These are phyloP conservation scores for Pseudogymnoascus sp. DNA, from an alignment of 2,329 filamentous ascomycete species.

Conservation along the genomic window DNA sequence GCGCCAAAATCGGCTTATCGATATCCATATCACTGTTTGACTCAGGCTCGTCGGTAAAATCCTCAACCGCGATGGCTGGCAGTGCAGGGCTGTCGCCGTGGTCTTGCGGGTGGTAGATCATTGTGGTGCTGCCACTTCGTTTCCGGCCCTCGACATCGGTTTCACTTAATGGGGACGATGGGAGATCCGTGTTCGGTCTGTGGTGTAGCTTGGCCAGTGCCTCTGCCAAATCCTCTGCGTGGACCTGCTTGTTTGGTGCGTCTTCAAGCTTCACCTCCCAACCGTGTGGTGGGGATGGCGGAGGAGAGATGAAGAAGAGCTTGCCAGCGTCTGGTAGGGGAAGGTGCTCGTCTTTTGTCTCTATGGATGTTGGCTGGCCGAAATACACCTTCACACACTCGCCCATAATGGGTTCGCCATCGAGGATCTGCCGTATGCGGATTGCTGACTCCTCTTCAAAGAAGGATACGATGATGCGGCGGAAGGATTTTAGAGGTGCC, in stretches of 20 bases:
- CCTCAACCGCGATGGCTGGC: constrained; percentile 60
- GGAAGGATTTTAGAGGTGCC: constrained; percentile 74
- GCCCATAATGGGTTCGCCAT: constrained; percentile 67
- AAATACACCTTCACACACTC: constrained; percentile 63
- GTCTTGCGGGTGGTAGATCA: constrained; percentile 58
- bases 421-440: constrained; percentile 63
- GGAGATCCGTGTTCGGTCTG: constrained; percentile 28
- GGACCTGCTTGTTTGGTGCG: constrained; percentile 62
- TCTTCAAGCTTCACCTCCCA: constrained; percentile 64
- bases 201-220: constrained; percentile 57
- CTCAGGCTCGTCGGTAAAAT: constrained; percentile 52
- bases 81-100: constrained; percentile 48
- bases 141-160: constrained; percentile 25
- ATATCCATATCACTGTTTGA: constrained; percentile 36
- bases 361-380: constrained; percentile 53
- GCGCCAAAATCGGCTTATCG: constrained; percentile 46
- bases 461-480: constrained; percentile 75
- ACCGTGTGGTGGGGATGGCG: constrained; percentile 59
- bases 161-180: constrained; percentile 37
- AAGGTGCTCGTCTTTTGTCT: constrained; percentile 49
- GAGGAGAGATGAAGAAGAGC: constrained; percentile 67
- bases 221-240: constrained; percentile 62
- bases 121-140: constrained; percentile 56
- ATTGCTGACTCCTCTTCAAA: constrained; percentile 63
- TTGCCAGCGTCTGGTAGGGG: constrained; percentile 63